Conservation (phyloP, 2,329 filamentous ascomycete genomes). For the Neobulgaria alba region DNA sequence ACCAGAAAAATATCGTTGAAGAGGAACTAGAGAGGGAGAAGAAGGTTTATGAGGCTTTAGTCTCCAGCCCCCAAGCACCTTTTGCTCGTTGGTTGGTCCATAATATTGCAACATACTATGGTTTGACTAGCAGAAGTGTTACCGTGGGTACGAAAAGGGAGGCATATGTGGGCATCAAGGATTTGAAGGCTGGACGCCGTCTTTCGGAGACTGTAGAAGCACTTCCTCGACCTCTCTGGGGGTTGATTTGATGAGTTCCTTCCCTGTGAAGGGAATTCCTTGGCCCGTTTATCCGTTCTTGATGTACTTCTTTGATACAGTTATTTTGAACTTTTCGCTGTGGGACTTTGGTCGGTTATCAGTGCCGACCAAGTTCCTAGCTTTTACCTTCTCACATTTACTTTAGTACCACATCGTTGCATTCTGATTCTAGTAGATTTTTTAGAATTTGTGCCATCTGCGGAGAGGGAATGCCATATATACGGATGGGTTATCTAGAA, state of each 20-base stretch:
- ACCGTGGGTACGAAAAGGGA: conserved; percentile 64
- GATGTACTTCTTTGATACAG: too few relatives aligned
- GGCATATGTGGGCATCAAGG: conserved; percentile 71
- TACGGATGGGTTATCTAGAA: too few relatives aligned
- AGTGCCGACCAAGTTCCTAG: too few relatives aligned
- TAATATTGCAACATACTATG: conserved; percentile 21
- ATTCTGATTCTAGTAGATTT: too few relatives aligned
- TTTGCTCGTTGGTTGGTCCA: conserved; percentile 59
- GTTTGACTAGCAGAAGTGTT: conserved; percentile 32
- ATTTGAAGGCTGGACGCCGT: conserved; percentile 23
- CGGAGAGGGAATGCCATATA: too few relatives aligned
- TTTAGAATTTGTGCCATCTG: too few relatives aligned
- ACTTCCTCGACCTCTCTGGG: conserved; percentile 2
- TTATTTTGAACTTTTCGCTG: background rate
- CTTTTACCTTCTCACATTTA: too few relatives aligned
- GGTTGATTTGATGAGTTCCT: background rate
- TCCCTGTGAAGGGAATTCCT: background rate
- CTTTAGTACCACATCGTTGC: too few relatives aligned
- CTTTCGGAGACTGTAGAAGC: conserved; percentile 11
- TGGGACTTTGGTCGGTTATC: background rate
- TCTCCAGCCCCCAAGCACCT: conserved; percentile 64
- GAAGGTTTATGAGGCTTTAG: conserved; percentile 73
- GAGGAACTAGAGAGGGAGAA: conserved; percentile 51
- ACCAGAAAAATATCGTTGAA: conserved; percentile 42
- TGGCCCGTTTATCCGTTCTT: background rate